These are phyloP conservation scores for Suhomyces sp. DNA, from an alignment of 805 yeast species.

Conservation along the genomic window DNA sequence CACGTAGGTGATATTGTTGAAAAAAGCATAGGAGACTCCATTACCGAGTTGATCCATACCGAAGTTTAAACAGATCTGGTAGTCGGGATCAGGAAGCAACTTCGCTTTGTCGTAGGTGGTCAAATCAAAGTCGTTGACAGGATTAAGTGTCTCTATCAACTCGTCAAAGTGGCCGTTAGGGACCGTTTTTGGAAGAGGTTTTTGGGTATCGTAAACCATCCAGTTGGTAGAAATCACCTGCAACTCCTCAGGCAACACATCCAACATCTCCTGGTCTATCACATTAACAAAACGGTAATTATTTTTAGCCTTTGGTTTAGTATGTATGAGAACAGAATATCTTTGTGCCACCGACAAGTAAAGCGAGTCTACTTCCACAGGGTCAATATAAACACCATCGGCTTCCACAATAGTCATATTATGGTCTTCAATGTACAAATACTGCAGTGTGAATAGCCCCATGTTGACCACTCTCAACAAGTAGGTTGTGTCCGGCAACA, in stretches of 20 bases:
- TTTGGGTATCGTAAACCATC: conserved; percentile 46
- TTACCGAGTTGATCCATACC: conserved; percentile 68
- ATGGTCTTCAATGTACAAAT: conserved; percentile 41
- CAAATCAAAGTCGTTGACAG: conserved; percentile 74
- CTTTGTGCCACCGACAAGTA: conserved; percentile 82
- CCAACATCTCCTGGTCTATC: conserved; percentile 67
- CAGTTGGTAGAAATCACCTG: conserved; percentile 53
- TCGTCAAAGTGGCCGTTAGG: conserved; percentile 31
- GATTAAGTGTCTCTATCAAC: conserved; percentile 25
- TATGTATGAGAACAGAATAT: conserved; percentile 61
- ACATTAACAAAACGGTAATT: conserved; percentile 63
- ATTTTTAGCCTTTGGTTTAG: conserved; percentile 43
- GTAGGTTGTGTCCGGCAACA: conserved; percentile 61
- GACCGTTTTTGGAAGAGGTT: conserved; percentile 27
- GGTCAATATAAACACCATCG: conserved; percentile 56
- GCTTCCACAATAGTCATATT: conserved; percentile 41
- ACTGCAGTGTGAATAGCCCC: conserved; percentile 71
- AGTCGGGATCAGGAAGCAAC: conserved; percentile 59
- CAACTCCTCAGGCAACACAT: conserved; percentile 59
- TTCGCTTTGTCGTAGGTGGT: conserved; percentile 56
- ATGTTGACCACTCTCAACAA: conserved; percentile 61
- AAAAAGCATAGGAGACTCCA: conserved; percentile 75
- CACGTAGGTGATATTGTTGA: conserved; percentile 62
- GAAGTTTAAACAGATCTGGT: conserved; percentile 55
- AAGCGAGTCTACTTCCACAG: conserved; percentile 51